Conservation (phyloP, 345 rosid species). For the Alliaria petiolata region DNA sequence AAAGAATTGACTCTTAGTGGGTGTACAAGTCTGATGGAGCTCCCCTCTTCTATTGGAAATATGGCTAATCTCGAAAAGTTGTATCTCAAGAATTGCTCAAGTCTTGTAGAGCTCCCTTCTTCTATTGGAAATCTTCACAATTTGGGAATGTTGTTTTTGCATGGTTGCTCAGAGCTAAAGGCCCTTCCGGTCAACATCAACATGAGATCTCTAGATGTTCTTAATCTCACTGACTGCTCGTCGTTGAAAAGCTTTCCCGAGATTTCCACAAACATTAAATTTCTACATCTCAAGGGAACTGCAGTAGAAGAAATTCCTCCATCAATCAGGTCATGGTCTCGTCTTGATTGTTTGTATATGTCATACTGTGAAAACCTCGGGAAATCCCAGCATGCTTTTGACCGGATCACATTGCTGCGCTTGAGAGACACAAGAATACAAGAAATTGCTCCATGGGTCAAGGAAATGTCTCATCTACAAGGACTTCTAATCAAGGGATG, state of each 20-base stretch:
- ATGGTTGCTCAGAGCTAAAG: not conserved
- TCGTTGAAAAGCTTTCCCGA: not conserved
- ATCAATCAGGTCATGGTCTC: conserved; percentile 1
- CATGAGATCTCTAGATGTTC: not conserved
- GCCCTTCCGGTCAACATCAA: not conserved
- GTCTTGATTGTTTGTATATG: not conserved
- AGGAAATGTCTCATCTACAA: not conserved
- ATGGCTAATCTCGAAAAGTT: not conserved
- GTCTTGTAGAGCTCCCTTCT: not conserved
- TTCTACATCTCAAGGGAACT: not conserved
- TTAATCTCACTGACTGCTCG: not conserved
- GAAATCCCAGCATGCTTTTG: not conserved
- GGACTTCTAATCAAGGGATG: not conserved
- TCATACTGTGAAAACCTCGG: not conserved
- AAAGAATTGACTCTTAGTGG: not conserved
- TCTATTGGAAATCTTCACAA: not conserved
- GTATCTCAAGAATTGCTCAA: not conserved
- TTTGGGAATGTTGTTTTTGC: not conserved
- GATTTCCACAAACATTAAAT: not conserved
- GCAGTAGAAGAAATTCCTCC: conserved; percentile 1
- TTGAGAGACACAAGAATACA: not conserved
- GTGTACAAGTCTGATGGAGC: not conserved
- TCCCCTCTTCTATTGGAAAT: not conserved
- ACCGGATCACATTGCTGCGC: not conserved
- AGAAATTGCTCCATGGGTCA: not conserved